Conservation (phyloP, 257 asterid genomes). For the Gentiana dahurica region DNA sequence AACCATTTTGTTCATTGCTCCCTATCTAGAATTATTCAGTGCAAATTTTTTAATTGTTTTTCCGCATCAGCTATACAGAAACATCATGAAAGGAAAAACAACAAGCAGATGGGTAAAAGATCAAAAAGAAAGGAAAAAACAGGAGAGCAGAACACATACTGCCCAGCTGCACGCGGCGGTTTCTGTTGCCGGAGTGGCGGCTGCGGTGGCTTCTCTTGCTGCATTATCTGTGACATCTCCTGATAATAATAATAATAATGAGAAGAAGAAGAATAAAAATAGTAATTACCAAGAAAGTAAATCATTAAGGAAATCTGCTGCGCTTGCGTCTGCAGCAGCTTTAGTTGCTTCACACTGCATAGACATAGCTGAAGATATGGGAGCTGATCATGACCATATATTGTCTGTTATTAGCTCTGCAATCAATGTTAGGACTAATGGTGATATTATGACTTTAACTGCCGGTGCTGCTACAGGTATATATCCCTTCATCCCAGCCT, state of each 20-base stretch:
- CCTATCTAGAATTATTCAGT: not conserved
- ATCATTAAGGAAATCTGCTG: constrained; percentile 31
- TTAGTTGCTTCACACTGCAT: constrained; percentile 94
- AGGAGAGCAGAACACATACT: constrained; percentile 69
- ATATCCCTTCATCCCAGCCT: too few relatives aligned
- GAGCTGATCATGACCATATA: constrained; percentile 67
- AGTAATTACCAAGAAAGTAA: constrained; percentile 24
- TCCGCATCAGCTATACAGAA: constrained; percentile 34
- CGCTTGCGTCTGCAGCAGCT: constrained; percentile 84
- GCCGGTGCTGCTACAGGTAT: constrained; percentile 94
- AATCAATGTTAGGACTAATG: constrained; percentile 59
- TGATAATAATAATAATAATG: constrained; percentile 11
- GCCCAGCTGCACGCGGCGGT: constrained; percentile 84
- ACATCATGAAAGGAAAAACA: constrained; percentile 50
- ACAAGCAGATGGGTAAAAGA: constrained; percentile 70
- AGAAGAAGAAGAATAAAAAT: too few relatives aligned
- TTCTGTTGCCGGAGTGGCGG: constrained; percentile 78
- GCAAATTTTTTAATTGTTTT: too few relatives aligned
- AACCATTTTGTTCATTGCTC: not conserved
- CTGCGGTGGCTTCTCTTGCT: constrained; percentile 78
- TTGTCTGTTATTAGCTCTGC: constrained; percentile 59
- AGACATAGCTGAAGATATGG: constrained; percentile 81
- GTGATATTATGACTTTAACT: constrained; percentile 77
- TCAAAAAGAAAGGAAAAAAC: constrained; percentile 69
- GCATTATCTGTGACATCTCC: constrained; percentile 44